phyloP scores from a whole-genome alignment of 148 eudicot species.

The Rhododendron ferrugineum region DNA sequence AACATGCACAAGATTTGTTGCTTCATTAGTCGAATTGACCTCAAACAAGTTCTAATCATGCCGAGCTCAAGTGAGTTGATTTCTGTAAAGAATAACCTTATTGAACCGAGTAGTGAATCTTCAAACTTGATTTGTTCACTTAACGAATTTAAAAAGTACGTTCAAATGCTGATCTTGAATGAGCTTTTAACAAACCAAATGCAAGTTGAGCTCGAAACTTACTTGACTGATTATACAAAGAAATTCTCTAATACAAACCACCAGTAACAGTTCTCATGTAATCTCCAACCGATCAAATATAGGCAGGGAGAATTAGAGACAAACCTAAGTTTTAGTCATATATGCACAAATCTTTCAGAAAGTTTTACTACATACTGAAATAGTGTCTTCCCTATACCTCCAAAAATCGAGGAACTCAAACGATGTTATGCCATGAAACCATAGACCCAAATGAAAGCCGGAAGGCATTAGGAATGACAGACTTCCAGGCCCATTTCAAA shows the following conservation, averaged over 20 bases:
- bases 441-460: neutral
- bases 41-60: neutral
- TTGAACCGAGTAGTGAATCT: too few relatives aligned
- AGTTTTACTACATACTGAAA: neutral
- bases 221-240: neutral
- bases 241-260: too few relatives aligned
- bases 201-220: neutral
- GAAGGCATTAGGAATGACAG: too few relatives aligned
- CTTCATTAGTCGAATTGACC: neutral
- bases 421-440: neutral
- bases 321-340: neutral
- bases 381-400: neutral
- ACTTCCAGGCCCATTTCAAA: neutral
- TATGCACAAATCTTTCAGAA: neutral
- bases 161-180: neutral
- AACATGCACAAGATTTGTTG: neutral
- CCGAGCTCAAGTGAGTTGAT: neutral
- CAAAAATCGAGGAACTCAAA: neutral
- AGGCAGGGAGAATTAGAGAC: neutral
- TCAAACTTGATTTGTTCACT: too few relatives aligned
- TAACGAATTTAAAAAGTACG: too few relatives aligned
- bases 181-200: neutral
- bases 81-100: neutral
- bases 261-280: too few relatives aligned
- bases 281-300: too few relatives aligned